These are phyloP conservation scores for Corynespora cassiicola DNA, from an alignment of 2,329 filamentous ascomycete genomes.

Conservation along the genomic window DNA sequence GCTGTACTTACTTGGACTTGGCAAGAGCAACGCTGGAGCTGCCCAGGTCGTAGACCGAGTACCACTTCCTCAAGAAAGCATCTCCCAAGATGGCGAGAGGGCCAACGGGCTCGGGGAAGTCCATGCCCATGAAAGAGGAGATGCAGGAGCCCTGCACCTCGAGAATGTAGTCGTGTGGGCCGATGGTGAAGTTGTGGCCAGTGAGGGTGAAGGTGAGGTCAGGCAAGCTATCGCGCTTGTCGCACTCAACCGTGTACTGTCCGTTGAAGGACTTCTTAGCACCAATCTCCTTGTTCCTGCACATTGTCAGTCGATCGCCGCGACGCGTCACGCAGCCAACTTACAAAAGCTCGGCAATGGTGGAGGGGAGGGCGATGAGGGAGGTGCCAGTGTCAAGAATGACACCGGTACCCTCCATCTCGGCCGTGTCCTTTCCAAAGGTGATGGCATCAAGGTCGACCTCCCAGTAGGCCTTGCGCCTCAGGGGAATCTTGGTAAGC, in stretches of 20 bases:
- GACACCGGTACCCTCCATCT: constrained; percentile 92
- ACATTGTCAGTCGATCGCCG: constrained; percentile 17
- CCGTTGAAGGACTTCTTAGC: constrained; percentile 98
- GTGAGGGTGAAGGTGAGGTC: constrained; percentile 90
- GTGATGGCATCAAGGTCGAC: constrained; percentile 93
- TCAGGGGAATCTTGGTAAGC: constrained; percentile 89
- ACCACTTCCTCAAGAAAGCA: constrained; percentile 81
- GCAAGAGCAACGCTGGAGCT: constrained; percentile 89
- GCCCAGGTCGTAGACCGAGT: constrained; percentile 95
- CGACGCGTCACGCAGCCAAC: too few species aligned
- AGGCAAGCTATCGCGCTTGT: constrained; percentile 80
- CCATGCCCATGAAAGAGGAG: constrained; percentile 97
- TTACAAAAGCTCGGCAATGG: constrained; percentile 87
- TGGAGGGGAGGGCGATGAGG: constrained; percentile 89
- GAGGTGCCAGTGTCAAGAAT: constrained; percentile 99
- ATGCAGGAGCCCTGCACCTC: constrained; percentile 96
- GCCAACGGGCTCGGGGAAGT: constrained; percentile 78
- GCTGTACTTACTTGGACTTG: constrained; percentile 69
- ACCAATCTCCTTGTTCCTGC: constrained; percentile 88
- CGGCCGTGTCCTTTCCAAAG: constrained; percentile 83
- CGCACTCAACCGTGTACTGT: constrained; percentile 93
- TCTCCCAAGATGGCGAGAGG: constrained; percentile 95
- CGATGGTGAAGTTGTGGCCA: constrained; percentile 92
- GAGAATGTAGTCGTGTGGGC: constrained; percentile 90
- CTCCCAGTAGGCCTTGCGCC: constrained; percentile 99